A percentile compares a stretch with the other conserved stretches of the same genome.
phyloP scores from a whole-genome alignment of 2,329 filamentous ascomycete species.

The Pseudocercospora pini-densiflorae region DNA sequence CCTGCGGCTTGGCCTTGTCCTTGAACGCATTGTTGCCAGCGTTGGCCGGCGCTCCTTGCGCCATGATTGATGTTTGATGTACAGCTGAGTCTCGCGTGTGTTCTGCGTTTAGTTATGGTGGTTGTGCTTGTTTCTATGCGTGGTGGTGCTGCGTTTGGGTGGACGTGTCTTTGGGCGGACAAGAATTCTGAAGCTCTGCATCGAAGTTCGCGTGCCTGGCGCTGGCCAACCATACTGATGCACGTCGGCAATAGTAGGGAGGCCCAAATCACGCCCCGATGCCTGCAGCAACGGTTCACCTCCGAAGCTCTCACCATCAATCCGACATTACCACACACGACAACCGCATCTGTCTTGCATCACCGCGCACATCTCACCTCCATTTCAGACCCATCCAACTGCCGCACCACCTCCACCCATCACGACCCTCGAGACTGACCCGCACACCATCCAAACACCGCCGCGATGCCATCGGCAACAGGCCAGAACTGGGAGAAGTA shows the following conservation, averaged over 20 bases:
- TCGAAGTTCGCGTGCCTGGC: constrained; percentile 2
- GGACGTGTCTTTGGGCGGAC: neutral
- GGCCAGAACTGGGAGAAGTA: constrained; percentile 98
- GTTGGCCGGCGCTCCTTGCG: constrained; percentile 50
- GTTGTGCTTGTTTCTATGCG: neutral
- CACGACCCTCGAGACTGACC: neutral
- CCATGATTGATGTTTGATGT: constrained; percentile 33
- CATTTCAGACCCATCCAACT: neutral
- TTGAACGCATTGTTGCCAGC: constrained; percentile 70
- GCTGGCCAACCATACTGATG: neutral
- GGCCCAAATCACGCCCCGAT: neutral
- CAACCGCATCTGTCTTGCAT: neutral
- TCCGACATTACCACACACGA: neutral
- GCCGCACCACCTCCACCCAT: neutral
- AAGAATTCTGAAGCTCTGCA: constrained; percentile 1
- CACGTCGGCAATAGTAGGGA: neutral
- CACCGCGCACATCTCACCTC: neutral
- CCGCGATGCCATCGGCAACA: constrained; percentile 85
- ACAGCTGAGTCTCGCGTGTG: neutral
- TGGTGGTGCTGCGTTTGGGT: neutral
- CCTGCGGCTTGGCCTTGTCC: constrained; percentile 98
- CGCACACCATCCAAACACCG: constrained; percentile 1
- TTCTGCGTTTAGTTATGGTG: neutral
- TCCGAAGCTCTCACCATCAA: neutral
- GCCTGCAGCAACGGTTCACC: neutral